Percentiles rank a stretch among this genome's conserved stretches.
Conservation (phyloP, 331 rosid genomes). For the Pyrus hybrid region DNA sequence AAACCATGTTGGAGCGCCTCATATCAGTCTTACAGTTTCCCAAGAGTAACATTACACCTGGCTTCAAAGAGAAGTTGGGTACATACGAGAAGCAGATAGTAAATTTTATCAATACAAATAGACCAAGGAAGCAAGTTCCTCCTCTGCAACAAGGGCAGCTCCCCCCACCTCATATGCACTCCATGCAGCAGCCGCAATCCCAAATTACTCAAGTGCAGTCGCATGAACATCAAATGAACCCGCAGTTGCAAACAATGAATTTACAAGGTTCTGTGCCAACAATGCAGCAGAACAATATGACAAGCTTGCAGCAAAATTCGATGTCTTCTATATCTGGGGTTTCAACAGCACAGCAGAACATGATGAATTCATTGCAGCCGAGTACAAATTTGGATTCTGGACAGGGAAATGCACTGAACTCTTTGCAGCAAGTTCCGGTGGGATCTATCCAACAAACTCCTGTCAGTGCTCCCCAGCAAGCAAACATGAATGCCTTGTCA, state of each 20-base stretch:
- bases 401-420: slow-evolving; percentile 64
- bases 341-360: too few relatives aligned
- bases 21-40: too few relatives aligned
- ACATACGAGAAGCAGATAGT: slow-evolving; percentile 61
- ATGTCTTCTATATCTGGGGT: too few relatives aligned
- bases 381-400: slow-evolving; percentile 63
- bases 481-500: slow-evolving; percentile 50
- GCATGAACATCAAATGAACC: slow-evolving; percentile 72
- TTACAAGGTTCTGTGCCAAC: too few relatives aligned
- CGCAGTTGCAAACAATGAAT: slow-evolving; percentile 69
- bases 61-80: slow-evolving; percentile 48
- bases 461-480: slow-evolving; percentile 58
- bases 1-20: too few relatives aligned
- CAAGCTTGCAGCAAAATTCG: too few relatives aligned
- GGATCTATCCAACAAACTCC: slow-evolving; percentile 77
- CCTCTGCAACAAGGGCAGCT: slow-evolving; percentile 62
- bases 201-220: slow-evolving; percentile 56
- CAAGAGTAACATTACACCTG: slow-evolving; percentile 10
- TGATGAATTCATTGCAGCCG: too few relatives aligned
- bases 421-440: slow-evolving; percentile 56
- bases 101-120: slow-evolving; percentile 31
- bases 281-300: too few relatives aligned
- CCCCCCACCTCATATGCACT: slow-evolving; percentile 54
- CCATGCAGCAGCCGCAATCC: slow-evolving; percentile 62
- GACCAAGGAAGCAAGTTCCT: slow-evolving; percentile 46